Evolutionary conservation across 163 green algal species (phyloP), one percentile per base, ranked within the genome.

Genomic region (Scenedesmus sp.): DNA sequence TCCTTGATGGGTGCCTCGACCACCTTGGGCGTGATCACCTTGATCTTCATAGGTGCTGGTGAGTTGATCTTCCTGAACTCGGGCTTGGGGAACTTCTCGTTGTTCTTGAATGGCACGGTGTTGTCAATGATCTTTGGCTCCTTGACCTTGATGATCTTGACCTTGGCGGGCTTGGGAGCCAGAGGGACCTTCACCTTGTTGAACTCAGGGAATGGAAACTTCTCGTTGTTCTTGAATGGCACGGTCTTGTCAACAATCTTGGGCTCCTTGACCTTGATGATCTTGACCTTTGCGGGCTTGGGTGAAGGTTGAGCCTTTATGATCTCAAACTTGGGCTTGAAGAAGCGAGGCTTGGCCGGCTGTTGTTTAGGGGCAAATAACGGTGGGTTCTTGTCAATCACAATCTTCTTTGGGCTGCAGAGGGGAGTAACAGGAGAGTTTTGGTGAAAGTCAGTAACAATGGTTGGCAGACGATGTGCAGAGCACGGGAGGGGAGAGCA

Each of bases 1-100:
- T 86, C 81, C 44, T 86, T n/a, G 30, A 86, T 42, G n/a, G 81
- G 81, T 26, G 61, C 46, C 81, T 86, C 81, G 10, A 49, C 15
- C 2, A 46, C 49, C 44, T 86, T 68, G 24, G 49, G 44, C 80
- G 70, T 70, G 13, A 33, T 68, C 43, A 35, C 30, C 30, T 86
- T 30, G 13, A 86, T 30, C 81, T 86, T 70, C 10, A n/a, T 15
- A 2, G 30, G 9, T 9, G 30, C 9, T 26, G 79, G 12, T 1
- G 35, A 46, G 30, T 22, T 37, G 2, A 43, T 43, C 81, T 86
- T 86, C n/a, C 35, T 65, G n/a, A 72, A 72, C 0, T 9, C 30
- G 4, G 46, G 44, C 44, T 72, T 86, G 73, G 37, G 73, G 73
- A 51, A 82, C 13, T n/a, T 0, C 73, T 82, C 35, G 16, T 82